phyloP scores from a whole-genome alignment of 2,329 filamentous ascomycete species.

The Cercospora sp. region DNA sequence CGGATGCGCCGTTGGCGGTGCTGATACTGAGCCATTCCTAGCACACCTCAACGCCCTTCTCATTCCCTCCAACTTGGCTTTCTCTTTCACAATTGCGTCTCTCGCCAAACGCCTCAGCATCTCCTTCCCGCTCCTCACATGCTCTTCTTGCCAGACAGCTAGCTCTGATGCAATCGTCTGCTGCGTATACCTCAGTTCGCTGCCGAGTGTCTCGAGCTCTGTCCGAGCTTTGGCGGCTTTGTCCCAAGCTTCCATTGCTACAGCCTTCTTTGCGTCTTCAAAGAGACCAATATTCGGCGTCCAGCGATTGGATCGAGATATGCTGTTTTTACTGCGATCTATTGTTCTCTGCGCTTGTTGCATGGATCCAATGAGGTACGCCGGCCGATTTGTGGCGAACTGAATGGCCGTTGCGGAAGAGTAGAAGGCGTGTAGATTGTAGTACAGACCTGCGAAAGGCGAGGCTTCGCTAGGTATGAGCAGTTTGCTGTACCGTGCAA shows the following conservation, averaged over 20 bases:
- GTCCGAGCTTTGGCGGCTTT: slow-evolving; percentile 69
- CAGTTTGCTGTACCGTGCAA: slow-evolving; percentile 69
- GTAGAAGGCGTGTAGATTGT: slow-evolving; percentile 75
- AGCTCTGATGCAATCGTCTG: slow-evolving; percentile 89
- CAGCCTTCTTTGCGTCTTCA: slow-evolving; percentile 80
- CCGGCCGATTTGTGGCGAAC: slow-evolving; percentile 73
- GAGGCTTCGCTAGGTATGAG: slow-evolving; percentile 69
- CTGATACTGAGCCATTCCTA: neutral
- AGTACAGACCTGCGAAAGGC: slow-evolving; percentile 72
- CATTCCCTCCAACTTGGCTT: slow-evolving; percentile 76
- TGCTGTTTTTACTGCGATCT: slow-evolving; percentile 73
- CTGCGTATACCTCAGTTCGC: slow-evolving; percentile 87
- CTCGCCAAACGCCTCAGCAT: slow-evolving; percentile 75
- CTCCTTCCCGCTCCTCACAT: slow-evolving; percentile 72
- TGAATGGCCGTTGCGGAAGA: slow-evolving; percentile 82
- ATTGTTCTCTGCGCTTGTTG: slow-evolving; percentile 71
- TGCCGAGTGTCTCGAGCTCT: slow-evolving; percentile 72
- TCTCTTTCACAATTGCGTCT: slow-evolving; percentile 77
- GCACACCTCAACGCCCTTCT: slow-evolving; percentile 67
- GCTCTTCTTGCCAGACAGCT: slow-evolving; percentile 89
- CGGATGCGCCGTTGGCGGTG: neutral
- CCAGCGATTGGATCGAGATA: slow-evolving; percentile 75
- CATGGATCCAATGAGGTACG: slow-evolving; percentile 75
- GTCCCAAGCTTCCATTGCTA: slow-evolving; percentile 81
- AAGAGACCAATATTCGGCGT: slow-evolving; percentile 65